Conservation (phyloP, 1,284 basidiomycete genomes). For the Ganoderma meredithae region DNA sequence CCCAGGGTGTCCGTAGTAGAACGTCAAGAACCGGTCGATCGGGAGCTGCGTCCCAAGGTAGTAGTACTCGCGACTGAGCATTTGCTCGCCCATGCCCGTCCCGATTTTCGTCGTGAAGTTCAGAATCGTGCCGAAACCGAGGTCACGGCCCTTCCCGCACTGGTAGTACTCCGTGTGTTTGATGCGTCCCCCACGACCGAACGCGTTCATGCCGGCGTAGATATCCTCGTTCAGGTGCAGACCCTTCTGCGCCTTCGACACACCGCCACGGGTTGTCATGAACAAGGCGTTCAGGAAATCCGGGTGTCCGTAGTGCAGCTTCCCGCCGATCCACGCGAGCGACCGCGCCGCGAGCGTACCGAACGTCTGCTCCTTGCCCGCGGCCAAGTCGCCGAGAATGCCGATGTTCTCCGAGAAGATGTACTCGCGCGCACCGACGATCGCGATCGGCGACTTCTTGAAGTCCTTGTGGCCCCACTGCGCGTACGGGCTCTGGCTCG, state of each 20-base stretch:
- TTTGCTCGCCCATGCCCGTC: slow-evolving; percentile 99
- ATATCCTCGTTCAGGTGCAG: slow-evolving; percentile 99
- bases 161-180: slow-evolving; percentile 99
- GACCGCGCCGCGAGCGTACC: slow-evolving; percentile 96
- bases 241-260: slow-evolving; percentile 99
- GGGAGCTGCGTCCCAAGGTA: slow-evolving; percentile 99
- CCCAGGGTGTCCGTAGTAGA: slow-evolving; percentile 99
- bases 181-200: slow-evolving; percentile 96
- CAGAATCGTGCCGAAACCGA: slow-evolving; percentile 98
- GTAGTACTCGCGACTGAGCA: slow-evolving; percentile 99
- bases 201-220: slow-evolving; percentile 98
- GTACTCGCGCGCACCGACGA: slow-evolving; percentile 98
- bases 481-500: slow-evolving; percentile 91
- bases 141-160: slow-evolving; percentile 98
- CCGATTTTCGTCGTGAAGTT: slow-evolving; percentile 99
- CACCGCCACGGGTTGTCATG: slow-evolving; percentile 98
- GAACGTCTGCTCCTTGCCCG: slow-evolving; percentile 99
- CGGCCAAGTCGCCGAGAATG: slow-evolving; percentile 97
- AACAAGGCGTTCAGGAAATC: slow-evolving; percentile 99
- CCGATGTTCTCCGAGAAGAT: slow-evolving; percentile 99
- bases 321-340: slow-evolving; percentile 97
- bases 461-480: slow-evolving; percentile 90
- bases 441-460: slow-evolving; percentile 90
- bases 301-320: slow-evolving; percentile 98
- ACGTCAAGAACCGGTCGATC: slow-evolving; percentile 97